Conservation (phyloP, 75 land plant species). For the Picea glauca region DNA sequence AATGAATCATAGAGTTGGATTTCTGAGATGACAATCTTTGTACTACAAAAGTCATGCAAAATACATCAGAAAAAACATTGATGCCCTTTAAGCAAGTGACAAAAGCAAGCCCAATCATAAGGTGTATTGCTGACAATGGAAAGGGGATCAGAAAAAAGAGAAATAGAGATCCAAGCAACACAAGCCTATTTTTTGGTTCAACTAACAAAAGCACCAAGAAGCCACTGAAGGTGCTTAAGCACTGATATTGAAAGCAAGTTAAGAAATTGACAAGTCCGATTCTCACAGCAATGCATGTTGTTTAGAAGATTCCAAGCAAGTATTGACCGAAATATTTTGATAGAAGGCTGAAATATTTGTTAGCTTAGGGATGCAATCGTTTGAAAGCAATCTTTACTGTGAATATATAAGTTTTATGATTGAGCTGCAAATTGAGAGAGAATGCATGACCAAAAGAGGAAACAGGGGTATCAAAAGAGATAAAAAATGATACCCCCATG, state of each 20-base stretch:
- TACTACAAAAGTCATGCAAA: neutral
- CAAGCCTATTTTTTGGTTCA: neutral
- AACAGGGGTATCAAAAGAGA: too few species aligned
- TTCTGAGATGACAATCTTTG: neutral
- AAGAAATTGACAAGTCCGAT: too few species aligned
- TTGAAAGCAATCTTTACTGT: too few species aligned
- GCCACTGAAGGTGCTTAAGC: too few species aligned
- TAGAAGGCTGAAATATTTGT: too few species aligned
- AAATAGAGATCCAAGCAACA: neutral
- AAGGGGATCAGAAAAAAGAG: neutral
- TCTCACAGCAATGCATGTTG: too few species aligned
- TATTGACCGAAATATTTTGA: neutral
- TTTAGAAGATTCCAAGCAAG: neutral
- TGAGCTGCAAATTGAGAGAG: too few species aligned
- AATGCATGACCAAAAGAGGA: too few species aligned
- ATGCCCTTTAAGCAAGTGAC: neutral
- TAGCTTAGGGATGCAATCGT: too few species aligned
- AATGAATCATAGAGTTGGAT: neutral
- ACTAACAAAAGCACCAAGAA: neutral
- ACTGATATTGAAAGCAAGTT: too few species aligned
- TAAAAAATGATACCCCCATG: too few species aligned
- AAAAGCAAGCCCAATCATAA: neutral
- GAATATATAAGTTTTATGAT: too few species aligned
- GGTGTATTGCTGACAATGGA: neutral
- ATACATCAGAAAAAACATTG: neutral